Conservation (phyloP, 352 stramenopile genomes). For the Pythium sp. region DNA sequence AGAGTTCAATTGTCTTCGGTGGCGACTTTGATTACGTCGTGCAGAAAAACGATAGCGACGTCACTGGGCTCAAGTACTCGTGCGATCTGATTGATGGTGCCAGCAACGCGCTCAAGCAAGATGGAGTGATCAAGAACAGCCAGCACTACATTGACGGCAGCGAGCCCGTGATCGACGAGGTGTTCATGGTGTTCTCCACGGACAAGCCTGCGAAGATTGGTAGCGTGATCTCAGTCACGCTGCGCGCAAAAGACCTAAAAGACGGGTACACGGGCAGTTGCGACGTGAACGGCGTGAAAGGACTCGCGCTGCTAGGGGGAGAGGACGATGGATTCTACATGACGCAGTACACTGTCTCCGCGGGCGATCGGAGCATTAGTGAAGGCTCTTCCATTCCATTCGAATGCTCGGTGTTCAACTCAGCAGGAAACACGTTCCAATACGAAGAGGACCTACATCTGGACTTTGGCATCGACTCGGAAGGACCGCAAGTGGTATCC, state of each 20-base stretch:
- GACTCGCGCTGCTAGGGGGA: slow-evolving; percentile 35
- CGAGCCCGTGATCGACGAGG: slow-evolving; percentile 30
- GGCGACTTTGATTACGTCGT: slow-evolving; percentile 39
- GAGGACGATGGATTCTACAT: slow-evolving; percentile 65
- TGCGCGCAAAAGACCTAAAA: slow-evolving; percentile 34
- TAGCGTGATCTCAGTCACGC: slow-evolving; percentile 51
- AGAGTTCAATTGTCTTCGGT: slow-evolving; percentile 26
- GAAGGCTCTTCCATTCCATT: slow-evolving; percentile 35
- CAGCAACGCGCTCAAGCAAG: slow-evolving; percentile 20
- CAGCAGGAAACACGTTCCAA: slow-evolving; percentile 33
- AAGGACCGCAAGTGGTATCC: slow-evolving; percentile 35
- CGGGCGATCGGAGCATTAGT: slow-evolving; percentile 35
- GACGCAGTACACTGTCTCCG: slow-evolving; percentile 54
- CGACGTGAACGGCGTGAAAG: slow-evolving; percentile 45
- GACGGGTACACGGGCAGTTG: slow-evolving; percentile 49
- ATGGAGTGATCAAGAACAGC: slow-evolving; percentile 26
- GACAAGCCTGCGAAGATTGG: slow-evolving; percentile 58
- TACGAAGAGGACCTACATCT: slow-evolving; percentile 40
- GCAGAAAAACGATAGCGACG: slow-evolving; percentile 42
- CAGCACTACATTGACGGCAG: slow-evolving; percentile 36
- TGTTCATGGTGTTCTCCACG: slow-evolving; percentile 63
- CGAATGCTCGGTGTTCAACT: slow-evolving; percentile 40
- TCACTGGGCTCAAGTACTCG: slow-evolving; percentile 30
- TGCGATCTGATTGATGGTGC: slow-evolving; percentile 34
- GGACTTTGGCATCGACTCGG: slow-evolving; percentile 54